Evolutionary conservation across 208 protist genomes (phyloP).

Genomic region (Angomonas ambiguus): DNA sequence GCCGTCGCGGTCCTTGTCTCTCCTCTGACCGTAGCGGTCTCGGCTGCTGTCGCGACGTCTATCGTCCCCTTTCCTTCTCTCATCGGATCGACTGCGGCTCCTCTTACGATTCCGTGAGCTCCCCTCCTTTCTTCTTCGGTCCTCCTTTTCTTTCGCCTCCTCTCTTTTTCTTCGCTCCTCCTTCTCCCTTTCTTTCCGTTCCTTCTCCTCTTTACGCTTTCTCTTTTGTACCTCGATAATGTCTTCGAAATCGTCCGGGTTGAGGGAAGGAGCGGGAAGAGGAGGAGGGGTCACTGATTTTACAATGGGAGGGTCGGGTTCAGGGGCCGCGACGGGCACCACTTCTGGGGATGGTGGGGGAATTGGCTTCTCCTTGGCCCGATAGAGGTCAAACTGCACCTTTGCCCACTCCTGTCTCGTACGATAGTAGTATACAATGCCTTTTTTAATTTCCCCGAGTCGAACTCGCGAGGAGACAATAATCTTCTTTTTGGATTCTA

Average conservation of each 20-base stretch:
- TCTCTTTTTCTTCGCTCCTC: neutral
- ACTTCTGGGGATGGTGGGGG: neutral
- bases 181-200: conserved; percentile 4
- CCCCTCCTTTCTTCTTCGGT: neutral
- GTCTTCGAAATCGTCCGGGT: neutral
- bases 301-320: neutral
- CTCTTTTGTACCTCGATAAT: conserved; percentile 14
- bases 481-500: neutral
- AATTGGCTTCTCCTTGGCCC: neutral
- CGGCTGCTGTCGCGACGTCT: no score
- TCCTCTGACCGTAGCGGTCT: no score
- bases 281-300: no score
- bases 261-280: neutral
- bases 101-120: neutral
- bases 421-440: conserved; percentile 4
- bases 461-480: neutral
- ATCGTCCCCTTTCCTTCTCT: neutral
- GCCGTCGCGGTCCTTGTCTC: no score
- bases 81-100: neutral
- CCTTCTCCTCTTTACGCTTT: conserved; percentile 14
- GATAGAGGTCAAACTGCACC: neutral
- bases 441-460: neutral
- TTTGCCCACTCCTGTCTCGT: conserved; percentile 12
- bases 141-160: neutral
- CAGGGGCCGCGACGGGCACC: neutral